Percentiles rank a stretch among this genome's conserved stretches.
These are phyloP conservation scores for Blattamonas nauphoetae DNA, from an alignment of 78 protist species.

Conservation along the genomic window DNA sequence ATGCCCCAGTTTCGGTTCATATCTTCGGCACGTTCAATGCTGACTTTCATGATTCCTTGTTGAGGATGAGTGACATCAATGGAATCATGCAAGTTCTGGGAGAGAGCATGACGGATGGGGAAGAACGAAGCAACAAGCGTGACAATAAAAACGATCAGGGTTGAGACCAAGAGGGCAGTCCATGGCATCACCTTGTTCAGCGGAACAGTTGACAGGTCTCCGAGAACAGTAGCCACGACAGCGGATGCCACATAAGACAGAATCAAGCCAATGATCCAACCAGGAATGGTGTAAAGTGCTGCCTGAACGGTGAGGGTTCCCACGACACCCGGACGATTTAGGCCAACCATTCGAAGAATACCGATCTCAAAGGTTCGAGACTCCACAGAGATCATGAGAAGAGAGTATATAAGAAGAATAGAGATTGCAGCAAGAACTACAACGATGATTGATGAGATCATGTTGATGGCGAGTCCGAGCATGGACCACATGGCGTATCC, in stretches of 20 bases:
- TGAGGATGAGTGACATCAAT: neutral
- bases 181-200: neutral
- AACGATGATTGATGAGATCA: constrained; percentile 38
- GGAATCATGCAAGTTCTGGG: constrained; percentile 4
- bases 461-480: neutral
- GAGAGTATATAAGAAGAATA: constrained; percentile 68
- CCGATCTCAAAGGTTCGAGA: constrained; percentile 78
- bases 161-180: neutral
- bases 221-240: neutral
- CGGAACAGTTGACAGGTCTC: neutral
- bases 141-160: constrained; percentile 34
- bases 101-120: constrained; percentile 4
- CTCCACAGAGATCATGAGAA: constrained; percentile 72
- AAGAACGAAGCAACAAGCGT: neutral
- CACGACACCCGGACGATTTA: constrained; percentile 46
- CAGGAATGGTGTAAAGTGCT: constrained; percentile 61
- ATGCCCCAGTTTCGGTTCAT: too few relatives aligned
- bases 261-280: constrained; percentile 61
- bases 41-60: neutral
- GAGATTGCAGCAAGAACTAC: constrained; percentile 43
- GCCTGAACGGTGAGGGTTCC: constrained; percentile 56
- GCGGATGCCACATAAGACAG: constrained; percentile 22
- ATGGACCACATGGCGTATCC: neutral
- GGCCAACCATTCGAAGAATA: constrained; percentile 62
- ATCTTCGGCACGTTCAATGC: constrained; percentile 3